Evolutionary conservation across 192 early-diverging fungal genomes (phyloP), one percentile per base, ranked within the genome.

Genomic region (Coemansia umbellata): DNA sequence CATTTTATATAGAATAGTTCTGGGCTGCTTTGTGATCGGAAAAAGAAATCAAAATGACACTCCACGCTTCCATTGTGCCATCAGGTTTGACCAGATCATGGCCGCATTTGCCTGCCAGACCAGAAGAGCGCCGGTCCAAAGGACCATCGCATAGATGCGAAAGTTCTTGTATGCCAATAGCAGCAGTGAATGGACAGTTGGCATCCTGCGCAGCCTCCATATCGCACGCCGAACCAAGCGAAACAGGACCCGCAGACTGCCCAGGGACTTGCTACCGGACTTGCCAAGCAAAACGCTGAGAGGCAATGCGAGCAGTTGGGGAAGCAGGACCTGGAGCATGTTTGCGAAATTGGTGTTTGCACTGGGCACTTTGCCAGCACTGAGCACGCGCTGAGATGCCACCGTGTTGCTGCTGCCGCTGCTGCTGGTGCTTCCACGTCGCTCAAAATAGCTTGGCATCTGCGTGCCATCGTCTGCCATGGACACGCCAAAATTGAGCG

Each of bases 51-150:
- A 66, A 26, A 56, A 58, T 9, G 51, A 26, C 7, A 74, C 50
- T 5, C 72, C 72, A 21, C 64, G 64, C 37, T 31, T 62, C 65
- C 53, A 50, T 42, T 63, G 64, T 10, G 30, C 3, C 3, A 50
- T 49, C 9, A 75, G 60, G 44, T 59, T 68, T 18, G 60, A 56
- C 65, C 57, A 60, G 13, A 75, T 67, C 17, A 68, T 36, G 0
- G 72, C 72, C 0, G 65, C 65, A 23, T 68, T 75, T 5, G 72
- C 72, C 41, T 75, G 55, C 65, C 65, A 75, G 6, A 53, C 50
- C 21, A 75, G 50, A 50, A 63, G 39, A 2, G 65, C 72, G 41
- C 56, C 60, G 7, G 72, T 60, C 72, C 72, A 75, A 17, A 61
- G 47, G 1, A 74, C 18, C 55, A 74, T 59, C 0, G 60, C 55